A percentile compares a stretch with the other conserved stretches of the same genome.
phyloP scores from a whole-genome alignment of 164 flowering plant species.

The Stephania japonica region DNA sequence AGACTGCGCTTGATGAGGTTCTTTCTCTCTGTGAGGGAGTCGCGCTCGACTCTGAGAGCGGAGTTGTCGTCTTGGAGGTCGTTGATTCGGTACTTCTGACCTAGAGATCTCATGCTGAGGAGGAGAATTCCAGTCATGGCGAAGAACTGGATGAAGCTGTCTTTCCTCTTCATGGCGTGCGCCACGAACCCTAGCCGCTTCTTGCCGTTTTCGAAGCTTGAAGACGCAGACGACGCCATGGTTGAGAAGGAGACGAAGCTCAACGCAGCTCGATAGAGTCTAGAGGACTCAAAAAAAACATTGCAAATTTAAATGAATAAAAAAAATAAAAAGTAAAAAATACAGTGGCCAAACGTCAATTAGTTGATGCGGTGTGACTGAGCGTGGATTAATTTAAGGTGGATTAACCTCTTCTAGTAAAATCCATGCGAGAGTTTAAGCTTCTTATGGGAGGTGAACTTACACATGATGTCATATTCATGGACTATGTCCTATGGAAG shows the following conservation, averaged over 20 bases:
- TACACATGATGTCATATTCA: too few relatives aligned
- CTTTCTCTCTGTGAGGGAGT: constrained; percentile 50
- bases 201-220: constrained; percentile 25
- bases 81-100: constrained; percentile 76
- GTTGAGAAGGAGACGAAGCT: neutral
- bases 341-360: too few relatives aligned
- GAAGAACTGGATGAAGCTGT: constrained; percentile 68
- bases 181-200: constrained; percentile 38
- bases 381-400: too few relatives aligned
- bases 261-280: neutral
- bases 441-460: too few relatives aligned
- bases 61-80: constrained; percentile 56
- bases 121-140: constrained; percentile 72
- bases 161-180: constrained; percentile 50
- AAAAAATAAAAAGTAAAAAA: too few relatives aligned
- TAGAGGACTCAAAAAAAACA: too few relatives aligned
- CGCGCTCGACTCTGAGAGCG: constrained; percentile 57
- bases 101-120: constrained; percentile 64
- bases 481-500: too few relatives aligned
- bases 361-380: too few relatives aligned
- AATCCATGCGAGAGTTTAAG: too few relatives aligned
- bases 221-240: constrained; percentile 27
- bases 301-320: too few relatives aligned
- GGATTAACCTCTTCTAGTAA: too few relatives aligned
- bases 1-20: constrained; percentile 53